Base-by-base conservation (phyloP, 2,329 filamentous ascomycete genomes). In the Sodiomyces alkalinus region DNA sequence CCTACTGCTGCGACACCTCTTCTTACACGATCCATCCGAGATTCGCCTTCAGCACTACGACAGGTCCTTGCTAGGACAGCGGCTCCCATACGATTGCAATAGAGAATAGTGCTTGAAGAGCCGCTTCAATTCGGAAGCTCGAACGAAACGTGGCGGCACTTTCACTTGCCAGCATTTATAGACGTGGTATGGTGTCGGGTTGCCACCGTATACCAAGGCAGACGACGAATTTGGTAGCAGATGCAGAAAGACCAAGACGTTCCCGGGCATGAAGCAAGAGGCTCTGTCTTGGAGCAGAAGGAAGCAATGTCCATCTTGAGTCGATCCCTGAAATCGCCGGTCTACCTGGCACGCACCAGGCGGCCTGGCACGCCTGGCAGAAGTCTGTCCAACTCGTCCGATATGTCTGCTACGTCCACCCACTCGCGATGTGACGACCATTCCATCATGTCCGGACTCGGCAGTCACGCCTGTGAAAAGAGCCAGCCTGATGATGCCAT, bases 321-420 rank as follows among this genome's bases (percentile, higher is more conserved):
- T 25, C 57, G 61, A 38, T 63, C 63, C 9, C 56, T 68, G 44
- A 60, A 64, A 38, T 52, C 60, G 6, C 47, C 59, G 22, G 51
- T 51, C 15, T 60, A 58, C 38, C 47, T 62, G 19, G 49, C 59
- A 30, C 53, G 56, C 26, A 42, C 44, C 12, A 49, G 58, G 35
- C 54, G 61, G 22, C 63, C 60, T 19, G 47, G 48, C 22, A 58
- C 58, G 42, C 46, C 56, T 14, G 48, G 51, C 27, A 56, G 56
- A 31, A 55, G 51, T 24, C 45, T 60, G 34, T 65, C 63, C 30
- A 58, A 49, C 41, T 61, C 60, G 9, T 62, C 62, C 22, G 58
- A 62, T 24, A 38, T 52, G n/a, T 60, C 57, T 14, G 47, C 46
- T 12, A 39, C 49, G 31, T 48, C 44, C 39, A 51, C 48, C 18